Base-by-base conservation (phyloP, 345 rosid genomes). In the Salix brachista region DNA sequence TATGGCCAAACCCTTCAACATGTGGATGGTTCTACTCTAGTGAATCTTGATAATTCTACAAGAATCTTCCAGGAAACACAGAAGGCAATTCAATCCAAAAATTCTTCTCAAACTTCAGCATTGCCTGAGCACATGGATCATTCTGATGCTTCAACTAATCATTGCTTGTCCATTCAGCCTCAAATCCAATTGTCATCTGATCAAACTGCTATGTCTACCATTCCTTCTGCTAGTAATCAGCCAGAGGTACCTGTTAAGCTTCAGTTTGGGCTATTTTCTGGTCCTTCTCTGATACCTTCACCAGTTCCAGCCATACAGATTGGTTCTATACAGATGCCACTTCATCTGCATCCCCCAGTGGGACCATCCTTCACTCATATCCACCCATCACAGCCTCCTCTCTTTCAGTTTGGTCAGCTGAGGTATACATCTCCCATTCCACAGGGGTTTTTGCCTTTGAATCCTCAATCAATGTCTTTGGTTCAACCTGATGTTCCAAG, bases 301-400 rank as follows among this genome's bases (percentile, higher is more conserved):
- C 95, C 98, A 37, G 89, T 89, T 80, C 98, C 97, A 70, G 98
- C 99, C 75, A 96, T 96, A 82, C 99, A 96, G 86, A 96, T 96
- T 82, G 99, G 99, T 84, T 92, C 99, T 77, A 96, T 96, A 81
- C 96, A 93, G 88, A 94, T 94, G 99, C 99, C 99, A 78, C 99
- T 96, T 84, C 95, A 90, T 87, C 82, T 96, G 62, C 91, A 91
- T 86, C 90, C 97, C 46, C 97, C 89, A 60, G 86, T 84, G 72
- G 90, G 89, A 50, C 79, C 91, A 78, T 86, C 98, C 30, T 83
- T 88, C 52, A 44, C 86, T 46, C 92, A 90, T 70, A 80, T 88
- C 83, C 97, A 87, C 79, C 87, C 86, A 77, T 81, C 90, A 26
- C 98, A 88, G 75, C 80, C 96, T 84, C 89, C 94, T 54, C 82